Percentiles rank a stretch among this genome's conserved stretches.
Conservation (phyloP, 164 flowering plant species). For the Pachysandra terminalis region DNA sequence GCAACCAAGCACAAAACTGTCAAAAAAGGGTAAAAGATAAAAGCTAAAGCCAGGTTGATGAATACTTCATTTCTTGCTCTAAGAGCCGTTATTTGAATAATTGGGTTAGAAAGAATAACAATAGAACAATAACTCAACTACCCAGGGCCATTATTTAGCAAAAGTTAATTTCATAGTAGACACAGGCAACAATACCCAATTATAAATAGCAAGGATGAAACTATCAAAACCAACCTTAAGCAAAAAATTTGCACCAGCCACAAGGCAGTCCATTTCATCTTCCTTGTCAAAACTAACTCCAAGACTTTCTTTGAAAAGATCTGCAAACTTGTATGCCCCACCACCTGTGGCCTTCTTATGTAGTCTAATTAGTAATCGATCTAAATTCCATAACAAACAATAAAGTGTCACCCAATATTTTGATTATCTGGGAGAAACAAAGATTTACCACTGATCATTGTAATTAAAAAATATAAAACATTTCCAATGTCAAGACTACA, state of each 20-base stretch:
- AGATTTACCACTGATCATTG: background rate
- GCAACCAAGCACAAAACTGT: background rate
- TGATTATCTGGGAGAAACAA: background rate
- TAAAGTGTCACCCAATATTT: background rate
- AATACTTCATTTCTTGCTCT: background rate
- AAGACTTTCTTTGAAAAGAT: conserved; percentile 90
- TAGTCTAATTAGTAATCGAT: conserved; percentile 20
- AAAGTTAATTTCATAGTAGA: background rate
- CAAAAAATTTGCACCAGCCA: conserved; percentile 94
- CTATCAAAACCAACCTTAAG: conserved; percentile 57
- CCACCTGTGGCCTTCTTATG: conserved; percentile 95
- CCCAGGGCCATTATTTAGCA: background rate
- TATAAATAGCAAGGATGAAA: conserved; percentile 1
- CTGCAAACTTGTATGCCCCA: conserved; percentile 93
- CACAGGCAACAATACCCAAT: background rate
- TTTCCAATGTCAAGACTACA: too few species aligned
- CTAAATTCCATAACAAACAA: background rate
- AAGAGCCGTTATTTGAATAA: background rate
- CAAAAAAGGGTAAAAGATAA: background rate
- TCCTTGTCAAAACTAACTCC: conserved; percentile 94
- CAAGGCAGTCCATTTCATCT: conserved; percentile 97
- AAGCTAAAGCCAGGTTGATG: background rate
- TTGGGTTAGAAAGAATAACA: background rate
- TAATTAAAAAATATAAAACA: too few species aligned
- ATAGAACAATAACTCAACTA: too few species aligned